Evolutionary conservation across 2,329 filamentous ascomycete species (phyloP), one percentile per base, ranked within the genome.

Genomic region (Hymenoscyphus linearis): DNA sequence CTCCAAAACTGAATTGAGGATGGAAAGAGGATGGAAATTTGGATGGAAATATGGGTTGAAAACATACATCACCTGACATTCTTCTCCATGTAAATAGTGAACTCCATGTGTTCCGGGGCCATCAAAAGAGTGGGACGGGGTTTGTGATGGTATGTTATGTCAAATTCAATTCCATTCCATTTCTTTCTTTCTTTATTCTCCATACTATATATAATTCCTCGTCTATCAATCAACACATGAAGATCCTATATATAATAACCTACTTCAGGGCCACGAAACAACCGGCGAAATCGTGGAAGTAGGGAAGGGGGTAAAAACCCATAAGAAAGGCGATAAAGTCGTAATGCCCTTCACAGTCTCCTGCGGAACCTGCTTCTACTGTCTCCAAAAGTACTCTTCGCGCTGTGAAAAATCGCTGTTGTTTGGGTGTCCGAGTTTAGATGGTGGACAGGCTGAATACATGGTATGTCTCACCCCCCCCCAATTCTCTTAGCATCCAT

Each of bases 261-360:
- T 13, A 14, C 22, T 16, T 13, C 53, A 67, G 88, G 90, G 91
- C 64, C 93, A 96, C 72, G 93, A 97, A 72, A 96, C 96, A 69
- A 90, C 89, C 0, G 93, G 93, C 10, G 81, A 79, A 34, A 84
- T 96, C 12, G 80, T 86, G 27, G 84, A 89, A 65, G 77, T 83
- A 50, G 93, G 92, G 0, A 77, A 81, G 10, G 80, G 77, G 1
- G 90, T 96, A 57, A 86, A 84, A 69, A 84, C 79, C 0, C 79
- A 96, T 65, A 77, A 85, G 64, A 78, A 87, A 53, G 92, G 91
- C 9, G 92, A 96, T 74, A 84, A 83, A 64, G 80, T 96, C 34
- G 90, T 97, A 14, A 84, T 87, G 25, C 91, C 93, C 0, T 96
- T 97, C 74, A 96, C 92, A 14, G 80, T 83, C 34, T 92, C 88